phyloP scores from a whole-genome alignment of 164 flowering plant species.

The Macadamia tetraphylla region DNA sequence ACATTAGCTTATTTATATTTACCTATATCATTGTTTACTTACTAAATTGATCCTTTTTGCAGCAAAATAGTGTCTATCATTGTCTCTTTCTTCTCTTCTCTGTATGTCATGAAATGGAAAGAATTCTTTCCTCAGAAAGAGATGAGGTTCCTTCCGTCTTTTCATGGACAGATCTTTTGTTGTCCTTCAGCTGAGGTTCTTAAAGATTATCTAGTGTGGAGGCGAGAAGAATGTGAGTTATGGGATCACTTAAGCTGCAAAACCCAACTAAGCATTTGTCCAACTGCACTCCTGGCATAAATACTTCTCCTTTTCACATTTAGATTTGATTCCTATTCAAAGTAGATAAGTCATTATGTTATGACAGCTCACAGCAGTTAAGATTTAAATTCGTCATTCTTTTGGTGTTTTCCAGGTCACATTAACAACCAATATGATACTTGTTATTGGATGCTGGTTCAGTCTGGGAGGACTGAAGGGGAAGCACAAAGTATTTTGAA shows the following conservation, averaged over 20 bases:
- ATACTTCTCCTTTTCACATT: background rate
- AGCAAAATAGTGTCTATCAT: slow-evolving; percentile 57
- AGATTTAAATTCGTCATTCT: background rate
- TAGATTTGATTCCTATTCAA: background rate
- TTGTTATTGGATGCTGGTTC: slow-evolving; percentile 47
- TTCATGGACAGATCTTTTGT: slow-evolving; percentile 80
- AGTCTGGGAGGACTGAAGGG: slow-evolving; percentile 32
- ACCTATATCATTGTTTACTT: slow-evolving; percentile 7
- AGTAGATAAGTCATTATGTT: background rate
- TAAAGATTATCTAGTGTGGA: slow-evolving; percentile 78
- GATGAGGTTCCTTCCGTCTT: slow-evolving; percentile 58
- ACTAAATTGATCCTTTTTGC: slow-evolving; percentile 25
- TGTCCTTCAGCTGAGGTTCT: slow-evolving; percentile 61
- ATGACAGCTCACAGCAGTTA: background rate
- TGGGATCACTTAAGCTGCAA: background rate
- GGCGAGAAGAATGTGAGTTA: slow-evolving; percentile 88
- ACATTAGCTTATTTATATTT: background rate
- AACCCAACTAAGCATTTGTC: background rate
- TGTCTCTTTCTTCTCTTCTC: slow-evolving; percentile 67
- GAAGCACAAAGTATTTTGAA: slow-evolving; percentile 44
- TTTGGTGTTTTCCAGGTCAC: slow-evolving; percentile 37
- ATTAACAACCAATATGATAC: slow-evolving; percentile 35
- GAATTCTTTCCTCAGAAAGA: slow-evolving; percentile 53
- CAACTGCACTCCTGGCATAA: background rate
- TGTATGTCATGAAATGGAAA: slow-evolving; percentile 60